phyloP scores from a whole-genome alignment of 441 rosid genomes.

The Kokia cookei region DNA sequence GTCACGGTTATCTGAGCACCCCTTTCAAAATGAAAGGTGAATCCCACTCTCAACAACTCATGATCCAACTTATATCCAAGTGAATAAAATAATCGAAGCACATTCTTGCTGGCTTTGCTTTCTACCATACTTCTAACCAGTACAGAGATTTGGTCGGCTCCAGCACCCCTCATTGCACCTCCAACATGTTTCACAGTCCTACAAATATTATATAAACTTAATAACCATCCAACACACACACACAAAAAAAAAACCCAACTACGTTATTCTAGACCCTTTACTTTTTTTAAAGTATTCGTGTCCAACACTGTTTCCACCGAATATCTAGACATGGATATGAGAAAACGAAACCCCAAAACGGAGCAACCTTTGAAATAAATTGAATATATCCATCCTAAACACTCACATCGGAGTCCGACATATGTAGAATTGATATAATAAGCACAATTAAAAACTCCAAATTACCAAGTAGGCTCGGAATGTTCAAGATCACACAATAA shows the following conservation, averaged over 20 bases:
- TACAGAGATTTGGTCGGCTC: constrained; percentile 95
- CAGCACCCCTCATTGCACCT: constrained; percentile 87
- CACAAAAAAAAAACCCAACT: neutral
- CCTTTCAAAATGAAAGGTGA: constrained; percentile 78
- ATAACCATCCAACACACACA: constrained; percentile 3
- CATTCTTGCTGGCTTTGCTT: constrained; percentile 96
- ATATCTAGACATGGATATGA: too few relatives aligned
- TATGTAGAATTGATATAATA: neutral
- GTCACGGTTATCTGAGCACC: constrained; percentile 64
- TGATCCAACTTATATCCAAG: constrained; percentile 94
- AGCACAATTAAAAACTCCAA: neutral
- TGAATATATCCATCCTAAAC: too few relatives aligned
- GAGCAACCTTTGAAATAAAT: too few relatives aligned
- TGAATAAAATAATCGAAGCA: constrained; percentile 57
- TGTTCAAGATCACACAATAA: constrained; percentile 88
- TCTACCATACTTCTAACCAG: constrained; percentile 76
- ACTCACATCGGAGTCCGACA: too few relatives aligned
- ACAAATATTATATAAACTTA: constrained; percentile 2
- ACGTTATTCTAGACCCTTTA: too few relatives aligned
- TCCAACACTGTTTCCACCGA: too few relatives aligned
- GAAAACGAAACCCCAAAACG: too few relatives aligned
- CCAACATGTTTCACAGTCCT: constrained; percentile 95
- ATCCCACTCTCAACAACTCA: constrained; percentile 84
- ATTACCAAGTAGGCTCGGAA: constrained; percentile 82
- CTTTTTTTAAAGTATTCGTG: too few relatives aligned